Evolutionary conservation across 805 yeast genomes (phyloP).

Genomic region (Metschnikowia drakensbergensis): DNA sequence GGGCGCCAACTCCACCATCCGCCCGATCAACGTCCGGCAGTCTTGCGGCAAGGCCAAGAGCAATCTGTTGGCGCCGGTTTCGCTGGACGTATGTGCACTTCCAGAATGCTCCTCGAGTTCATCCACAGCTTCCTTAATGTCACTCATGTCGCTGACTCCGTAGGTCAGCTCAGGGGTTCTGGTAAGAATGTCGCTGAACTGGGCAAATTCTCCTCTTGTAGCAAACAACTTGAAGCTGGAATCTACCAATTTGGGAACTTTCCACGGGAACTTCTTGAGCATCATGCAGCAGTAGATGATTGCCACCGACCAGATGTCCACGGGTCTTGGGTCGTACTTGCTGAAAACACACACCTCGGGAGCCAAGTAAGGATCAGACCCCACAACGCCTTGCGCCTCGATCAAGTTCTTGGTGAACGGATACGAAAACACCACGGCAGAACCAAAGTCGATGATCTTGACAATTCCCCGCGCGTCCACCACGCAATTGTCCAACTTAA

Average conservation of each 20-base stretch:
- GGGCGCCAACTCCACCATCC: constrained; percentile 82
- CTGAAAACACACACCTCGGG: constrained; percentile 86
- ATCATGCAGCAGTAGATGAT: constrained; percentile 91
- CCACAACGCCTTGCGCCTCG: constrained; percentile 81
- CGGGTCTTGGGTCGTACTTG: constrained; percentile 88
- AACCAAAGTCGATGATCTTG: constrained; percentile 88
- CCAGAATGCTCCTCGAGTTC: constrained; percentile 19
- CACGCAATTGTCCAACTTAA: constrained; percentile 91
- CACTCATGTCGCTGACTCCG: constrained; percentile 18
- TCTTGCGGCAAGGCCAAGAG: constrained; percentile 68
- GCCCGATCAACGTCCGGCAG: constrained; percentile 60
- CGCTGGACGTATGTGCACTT: constrained; percentile 56
- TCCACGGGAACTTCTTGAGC: constrained; percentile 91
- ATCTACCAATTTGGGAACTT: constrained; percentile 79
- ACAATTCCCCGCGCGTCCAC: constrained; percentile 78
- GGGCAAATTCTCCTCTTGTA: constrained; percentile 58
- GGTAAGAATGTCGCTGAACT: constrained; percentile 60
- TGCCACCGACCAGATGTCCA: constrained; percentile 91
- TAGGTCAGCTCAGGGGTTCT: constrained; percentile 41
- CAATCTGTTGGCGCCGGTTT: constrained; percentile 69
- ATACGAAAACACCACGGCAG: constrained; percentile 86
- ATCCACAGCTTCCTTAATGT: constrained; percentile 20
- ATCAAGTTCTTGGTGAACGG: constrained; percentile 72
- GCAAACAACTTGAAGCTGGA: constrained; percentile 80
- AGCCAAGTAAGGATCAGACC: constrained; percentile 85